phyloP scores from a whole-genome alignment of 2,329 filamentous ascomycete species.

The Fonsecaea erecta region DNA sequence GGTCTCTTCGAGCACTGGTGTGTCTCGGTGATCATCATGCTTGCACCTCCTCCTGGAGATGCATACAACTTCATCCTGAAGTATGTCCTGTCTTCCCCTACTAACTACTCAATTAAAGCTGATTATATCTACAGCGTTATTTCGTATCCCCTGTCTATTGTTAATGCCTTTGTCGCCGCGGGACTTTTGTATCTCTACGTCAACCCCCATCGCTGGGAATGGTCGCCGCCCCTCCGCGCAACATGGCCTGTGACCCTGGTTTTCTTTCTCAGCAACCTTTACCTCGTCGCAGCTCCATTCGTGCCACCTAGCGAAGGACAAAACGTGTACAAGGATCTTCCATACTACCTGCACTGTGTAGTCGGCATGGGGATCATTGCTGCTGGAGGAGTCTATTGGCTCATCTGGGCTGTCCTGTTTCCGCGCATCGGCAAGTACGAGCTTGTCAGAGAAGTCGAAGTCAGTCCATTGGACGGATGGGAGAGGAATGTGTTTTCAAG shows the following conservation, averaged over 20 bases:
- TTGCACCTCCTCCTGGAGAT: constrained; percentile 69
- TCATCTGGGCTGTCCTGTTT: constrained; percentile 56
- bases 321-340: constrained; percentile 58
- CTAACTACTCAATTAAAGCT: constrained; percentile 48
- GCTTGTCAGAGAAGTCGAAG: constrained; percentile 59
- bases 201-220: constrained; percentile 41
- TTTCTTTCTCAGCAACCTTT: constrained; percentile 59
- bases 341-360: constrained; percentile 60
- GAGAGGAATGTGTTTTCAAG: constrained; percentile 59
- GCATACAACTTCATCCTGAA: constrained; percentile 67
- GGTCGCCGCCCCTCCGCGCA: constrained; percentile 56
- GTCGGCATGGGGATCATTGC: constrained; percentile 57
- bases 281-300: constrained; percentile 58
- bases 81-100: constrained; percentile 43
- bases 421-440: constrained; percentile 55
- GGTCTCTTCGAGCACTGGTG: constrained; percentile 67
- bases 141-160: constrained; percentile 45
- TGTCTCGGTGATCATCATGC: constrained; percentile 66
- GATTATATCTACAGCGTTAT: constrained; percentile 45
- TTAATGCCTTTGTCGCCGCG: constrained; percentile 47
- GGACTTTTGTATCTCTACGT: constrained; percentile 58
- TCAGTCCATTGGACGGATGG: constrained; percentile 66
- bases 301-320: constrained; percentile 54
- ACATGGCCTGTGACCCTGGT: constrained; percentile 57
- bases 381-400: constrained; percentile 57